Percentiles rank a stretch among this genome's conserved stretches.
phyloP scores from a whole-genome alignment of 495 filamentous ascomycete genomes.

The Lasiosphaeria ovina region DNA sequence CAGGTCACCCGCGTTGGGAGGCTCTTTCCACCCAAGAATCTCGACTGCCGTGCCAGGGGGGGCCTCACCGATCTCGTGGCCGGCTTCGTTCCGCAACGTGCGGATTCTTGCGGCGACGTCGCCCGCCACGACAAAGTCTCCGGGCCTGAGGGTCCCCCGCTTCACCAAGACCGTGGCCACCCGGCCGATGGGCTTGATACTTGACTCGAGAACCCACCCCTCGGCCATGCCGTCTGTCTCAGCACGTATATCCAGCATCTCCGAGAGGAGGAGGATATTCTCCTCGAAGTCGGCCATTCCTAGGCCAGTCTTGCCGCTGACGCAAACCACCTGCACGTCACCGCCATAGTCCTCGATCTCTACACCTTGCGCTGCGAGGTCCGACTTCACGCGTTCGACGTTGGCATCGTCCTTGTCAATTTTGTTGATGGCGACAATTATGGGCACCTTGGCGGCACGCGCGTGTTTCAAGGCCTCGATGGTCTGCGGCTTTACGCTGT shows the following conservation, averaged over 20 bases:
- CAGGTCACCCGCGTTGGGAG: slow-evolving; percentile 84
- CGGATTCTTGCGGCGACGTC: slow-evolving; percentile 80
- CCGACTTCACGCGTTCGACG: slow-evolving; percentile 78
- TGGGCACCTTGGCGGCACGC: slow-evolving; percentile 82
- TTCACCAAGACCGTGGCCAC: slow-evolving; percentile 87
- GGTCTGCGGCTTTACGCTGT: slow-evolving; percentile 96
- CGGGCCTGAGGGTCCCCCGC: slow-evolving; percentile 76
- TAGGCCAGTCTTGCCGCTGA: slow-evolving; percentile 90
- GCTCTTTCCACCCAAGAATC: slow-evolving; percentile 90
- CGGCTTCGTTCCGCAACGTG: slow-evolving; percentile 80
- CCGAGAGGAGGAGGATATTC: slow-evolving; percentile 74
- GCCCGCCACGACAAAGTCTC: slow-evolving; percentile 86
- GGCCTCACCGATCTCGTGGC: slow-evolving; percentile 66
- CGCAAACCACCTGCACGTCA: slow-evolving; percentile 85
- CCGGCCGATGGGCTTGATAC: slow-evolving; percentile 80
- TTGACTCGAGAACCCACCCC: slow-evolving; percentile 94
- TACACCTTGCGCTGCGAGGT: slow-evolving; percentile 79
- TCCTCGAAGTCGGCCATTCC: slow-evolving; percentile 94
- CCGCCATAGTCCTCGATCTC: slow-evolving; percentile 95
- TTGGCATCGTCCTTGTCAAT: slow-evolving; percentile 83
- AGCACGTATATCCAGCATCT: slow-evolving; percentile 86
- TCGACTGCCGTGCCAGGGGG: slow-evolving; percentile 87
- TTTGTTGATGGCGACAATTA: slow-evolving; percentile 99
- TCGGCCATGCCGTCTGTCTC: slow-evolving; percentile 75
- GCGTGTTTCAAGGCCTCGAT: slow-evolving; percentile 96